A percentile compares a stretch with the other conserved stretches of the same genome.
These are phyloP conservation scores for Colletotrichum abscissum DNA, from an alignment of 2,329 filamentous ascomycete species.

Conservation along the genomic window DNA sequence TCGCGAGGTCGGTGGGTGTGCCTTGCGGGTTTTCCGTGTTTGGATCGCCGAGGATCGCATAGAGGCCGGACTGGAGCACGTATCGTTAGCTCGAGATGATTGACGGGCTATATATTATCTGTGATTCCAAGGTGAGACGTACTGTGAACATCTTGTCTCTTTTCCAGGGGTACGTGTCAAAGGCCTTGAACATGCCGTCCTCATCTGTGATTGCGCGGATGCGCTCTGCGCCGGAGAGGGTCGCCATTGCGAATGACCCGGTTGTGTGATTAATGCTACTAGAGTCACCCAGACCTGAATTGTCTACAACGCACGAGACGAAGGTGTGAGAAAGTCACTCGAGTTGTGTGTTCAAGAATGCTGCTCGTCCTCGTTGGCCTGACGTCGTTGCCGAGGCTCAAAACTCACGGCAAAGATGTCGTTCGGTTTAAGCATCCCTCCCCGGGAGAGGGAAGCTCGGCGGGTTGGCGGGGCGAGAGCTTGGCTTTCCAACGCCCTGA, in stretches of 20 bases:
- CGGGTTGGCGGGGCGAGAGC: constrained; percentile 1
- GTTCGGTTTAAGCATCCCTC: neutral
- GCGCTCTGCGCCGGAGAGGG: constrained; percentile 46
- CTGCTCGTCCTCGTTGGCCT: neutral
- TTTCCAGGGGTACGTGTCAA: constrained; percentile 76
- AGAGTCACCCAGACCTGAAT: neutral
- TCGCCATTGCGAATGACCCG: constrained; percentile 1
- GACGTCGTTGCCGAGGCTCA: neutral
- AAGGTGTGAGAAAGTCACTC: neutral
- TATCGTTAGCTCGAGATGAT: no score
- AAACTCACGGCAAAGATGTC: neutral
- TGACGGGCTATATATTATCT: no score
- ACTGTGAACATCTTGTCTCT: constrained; percentile 77
- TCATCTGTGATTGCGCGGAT: constrained; percentile 53
- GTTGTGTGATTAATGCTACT: neutral
- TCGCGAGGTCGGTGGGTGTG: constrained; percentile 68
- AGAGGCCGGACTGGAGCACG: constrained; percentile 63
- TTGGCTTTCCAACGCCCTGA: neutral
- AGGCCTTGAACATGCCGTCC: constrained; percentile 65
- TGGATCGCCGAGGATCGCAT: constrained; percentile 71
- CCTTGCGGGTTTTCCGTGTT: constrained; percentile 52
- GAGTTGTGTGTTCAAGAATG: no score
- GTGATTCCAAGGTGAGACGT: constrained; percentile 25
- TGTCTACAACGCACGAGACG: no score
- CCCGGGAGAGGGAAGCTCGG: neutral